These are phyloP conservation scores for Limnomonas spitsbergensis DNA, from an alignment of 139 green algal genomes.

Conservation along the genomic window DNA sequence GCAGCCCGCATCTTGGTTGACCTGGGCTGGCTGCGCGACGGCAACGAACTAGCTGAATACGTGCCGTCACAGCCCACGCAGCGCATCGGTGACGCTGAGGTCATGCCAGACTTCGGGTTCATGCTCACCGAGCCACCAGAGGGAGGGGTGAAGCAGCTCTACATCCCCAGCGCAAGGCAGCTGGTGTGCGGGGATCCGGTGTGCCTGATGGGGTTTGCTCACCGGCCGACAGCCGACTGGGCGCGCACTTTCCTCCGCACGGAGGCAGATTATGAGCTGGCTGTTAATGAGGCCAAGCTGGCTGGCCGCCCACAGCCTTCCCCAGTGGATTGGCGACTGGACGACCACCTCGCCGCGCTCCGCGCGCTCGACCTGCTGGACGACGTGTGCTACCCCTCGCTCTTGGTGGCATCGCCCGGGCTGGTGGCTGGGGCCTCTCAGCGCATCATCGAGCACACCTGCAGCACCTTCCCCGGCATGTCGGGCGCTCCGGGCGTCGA, in stretches of 20 bases:
- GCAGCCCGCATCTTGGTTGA: constrained; percentile 1
- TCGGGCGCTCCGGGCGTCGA: constrained; percentile 15
- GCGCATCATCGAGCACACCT: constrained; percentile 26
- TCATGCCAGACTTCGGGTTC: constrained; percentile 20
- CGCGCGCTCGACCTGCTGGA: not conserved
- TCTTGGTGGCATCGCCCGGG: constrained; percentile 14
- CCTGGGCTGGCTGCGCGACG: constrained; percentile 5
- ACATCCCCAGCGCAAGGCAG: constrained; percentile 19
- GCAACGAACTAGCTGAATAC: constrained; percentile 15
- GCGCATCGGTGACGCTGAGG: constrained; percentile 3
- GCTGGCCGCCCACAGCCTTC: not conserved
- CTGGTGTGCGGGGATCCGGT: constrained; percentile 1
- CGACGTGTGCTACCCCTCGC: constrained; percentile 16
- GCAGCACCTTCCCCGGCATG: constrained; percentile 23
- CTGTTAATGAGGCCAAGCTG: not conserved
- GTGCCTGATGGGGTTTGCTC: constrained; percentile 17
- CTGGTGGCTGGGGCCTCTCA: not conserved
- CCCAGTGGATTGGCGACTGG: constrained; percentile 7
- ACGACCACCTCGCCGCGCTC: not conserved
- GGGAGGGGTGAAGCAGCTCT: constrained; percentile 10
- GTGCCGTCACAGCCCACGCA: constrained; percentile 16
- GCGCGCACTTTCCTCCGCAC: constrained; percentile 21
- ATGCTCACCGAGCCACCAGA: constrained; percentile 11
- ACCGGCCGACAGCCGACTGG: constrained; percentile 6
- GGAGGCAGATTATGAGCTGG: constrained; percentile 13